Evolutionary conservation across 169 alveolate species (phyloP).

Genomic region (Plasmodium gonderi): DNA sequence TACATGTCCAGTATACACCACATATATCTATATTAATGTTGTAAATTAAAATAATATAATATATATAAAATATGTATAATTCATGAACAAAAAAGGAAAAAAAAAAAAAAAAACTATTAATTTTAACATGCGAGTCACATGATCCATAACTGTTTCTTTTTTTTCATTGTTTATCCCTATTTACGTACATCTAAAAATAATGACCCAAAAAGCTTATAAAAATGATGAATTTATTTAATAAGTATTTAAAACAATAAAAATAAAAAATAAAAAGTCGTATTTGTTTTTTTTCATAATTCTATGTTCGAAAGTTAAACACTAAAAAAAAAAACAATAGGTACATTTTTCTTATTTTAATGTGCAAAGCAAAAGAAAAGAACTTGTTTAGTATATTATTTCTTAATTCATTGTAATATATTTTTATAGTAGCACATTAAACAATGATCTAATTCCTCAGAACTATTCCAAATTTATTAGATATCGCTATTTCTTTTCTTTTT

Average conservation of each 20-base stretch:
- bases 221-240: not conserved
- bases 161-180: not conserved
- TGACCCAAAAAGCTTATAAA: not conserved
- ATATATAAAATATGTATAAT: too few species aligned
- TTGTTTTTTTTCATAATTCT: not conserved
- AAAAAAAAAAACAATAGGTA: not conserved
- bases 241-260: not conserved
- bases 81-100: too few species aligned
- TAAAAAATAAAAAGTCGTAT: not conserved
- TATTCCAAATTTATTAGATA: not conserved
- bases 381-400: not conserved
- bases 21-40: too few species aligned
- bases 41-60: too few species aligned
- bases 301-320: not conserved
- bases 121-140: too few species aligned
- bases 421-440: not conserved
- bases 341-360: not conserved
- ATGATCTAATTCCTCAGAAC: not conserved
- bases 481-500: not conserved
- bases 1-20: too few species aligned
- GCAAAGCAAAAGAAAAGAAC: not conserved
- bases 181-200: not conserved
- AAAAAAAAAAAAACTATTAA: too few species aligned
- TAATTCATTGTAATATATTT: not conserved
- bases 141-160: too few species aligned